Evolutionary conservation across 1,139 yeast species (phyloP), one percentile per base, ranked within the genome.

Genomic region (Nematodospora anomalae): DNA sequence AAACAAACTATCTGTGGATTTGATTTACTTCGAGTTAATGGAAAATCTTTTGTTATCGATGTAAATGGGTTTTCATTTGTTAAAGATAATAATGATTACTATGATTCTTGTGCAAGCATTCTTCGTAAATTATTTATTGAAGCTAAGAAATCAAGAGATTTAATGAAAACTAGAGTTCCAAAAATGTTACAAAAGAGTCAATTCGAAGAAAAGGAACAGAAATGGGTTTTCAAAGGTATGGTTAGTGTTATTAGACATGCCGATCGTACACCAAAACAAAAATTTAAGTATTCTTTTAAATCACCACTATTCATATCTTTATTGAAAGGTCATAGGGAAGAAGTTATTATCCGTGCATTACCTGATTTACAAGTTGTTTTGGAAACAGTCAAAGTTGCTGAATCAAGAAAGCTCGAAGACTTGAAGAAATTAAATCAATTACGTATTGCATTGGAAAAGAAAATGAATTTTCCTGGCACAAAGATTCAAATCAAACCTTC

Each of bases 21-120:
- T 66, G 99, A 94, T 60, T 68, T 94, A 37, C 71, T 94, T 37
- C 75, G 98, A 52, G 97, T 90, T 2, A 76, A 84, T 44, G 97
- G 96, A 6, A 74, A 80, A 51, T 83, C 95, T 38, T 94, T 78
- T 58, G 98, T 94, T 21, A 94, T 94, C 59, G 99, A 94, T 60
- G 99, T 94, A 29, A 94, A 94, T 60, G 99, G 99, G 1, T 92
- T 94, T 56, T 90, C 97, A 0, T 94, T 94, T 64, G 99, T 94
- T 27, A 94, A 94, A 57, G 98, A 94, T 57, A 92, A 88, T 53
- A 72, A 74, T 39, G 83, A 77, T 1, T 94, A 94, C 60, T 94
- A 94, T 57, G 95, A 89, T 56, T 72, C 79, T 14, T 83, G 95
- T 63, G 80, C 97, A 0, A 67, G 74, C 28, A 90, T 92, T 28